Evolutionary conservation across 2,329 filamentous ascomycete species (phyloP), one percentile per base, ranked within the genome.

Genomic region (Neoarthrinium moseri): DNA sequence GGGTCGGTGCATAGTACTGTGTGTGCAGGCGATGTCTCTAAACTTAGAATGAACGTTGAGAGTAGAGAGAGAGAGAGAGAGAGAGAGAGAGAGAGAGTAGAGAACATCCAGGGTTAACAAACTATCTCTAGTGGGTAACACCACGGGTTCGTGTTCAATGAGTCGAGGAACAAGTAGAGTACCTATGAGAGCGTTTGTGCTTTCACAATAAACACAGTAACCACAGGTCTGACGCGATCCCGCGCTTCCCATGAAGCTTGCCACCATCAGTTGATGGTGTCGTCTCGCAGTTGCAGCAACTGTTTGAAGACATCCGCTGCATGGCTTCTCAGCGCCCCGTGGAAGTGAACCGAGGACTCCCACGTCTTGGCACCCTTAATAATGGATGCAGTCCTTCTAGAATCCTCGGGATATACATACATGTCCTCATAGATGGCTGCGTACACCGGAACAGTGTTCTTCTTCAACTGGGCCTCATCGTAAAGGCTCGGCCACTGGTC

Each of bases 381-480:
- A 59, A 84, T 79, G 32, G 70, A 71, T 8, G 89, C 89, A 13
- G 90, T 95, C 56, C 87, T 81, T 56, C 80, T 77, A 7, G 88
- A 86, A 45, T 91, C 70, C 6, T 81, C 81, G 55, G 81, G 87
- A 59, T 95, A 87, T 23, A 97, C 91, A 59, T 95, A 96, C 88
- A 96, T 94, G 62, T 96, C 91, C 51, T 96, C 86, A 56, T 87
- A 97, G 2, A 83, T 86, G 1, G 88, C 89, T 1, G 91, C 87
- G 59, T 94, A 96, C 0, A 95, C 83, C 0, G 92, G 91, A 0
- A 96, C 89, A 48, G 84, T 75, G 58, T 96, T 96, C 56, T 76
- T 79, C 15, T 75, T 77, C 38, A 96, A 73, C 64, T 88, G 85
- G 43, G 80, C 78, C 51, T 81, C 72, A 58, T 95, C 81, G 63